These are phyloP conservation scores for Claviceps digitariae DNA, from an alignment of 2,329 filamentous ascomycete species.

Conservation along the genomic window DNA sequence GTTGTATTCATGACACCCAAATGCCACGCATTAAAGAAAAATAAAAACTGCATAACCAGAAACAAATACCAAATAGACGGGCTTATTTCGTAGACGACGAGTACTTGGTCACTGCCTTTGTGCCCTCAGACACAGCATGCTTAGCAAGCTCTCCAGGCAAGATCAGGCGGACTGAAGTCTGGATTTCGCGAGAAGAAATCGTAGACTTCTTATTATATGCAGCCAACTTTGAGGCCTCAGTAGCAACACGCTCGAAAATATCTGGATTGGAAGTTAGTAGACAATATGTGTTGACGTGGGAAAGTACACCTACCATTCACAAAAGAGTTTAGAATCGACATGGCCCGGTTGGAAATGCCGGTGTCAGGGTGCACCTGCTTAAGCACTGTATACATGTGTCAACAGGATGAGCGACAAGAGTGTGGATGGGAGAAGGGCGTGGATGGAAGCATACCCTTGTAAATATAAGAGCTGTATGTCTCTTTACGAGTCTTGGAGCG, in stretches of 20 bases:
- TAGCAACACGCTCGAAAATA: conserved; percentile 98
- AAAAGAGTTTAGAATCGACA: conserved; percentile 99
- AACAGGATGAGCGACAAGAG: too few relatives aligned
- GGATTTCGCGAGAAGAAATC: conserved; percentile 98
- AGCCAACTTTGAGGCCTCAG: conserved; percentile 96
- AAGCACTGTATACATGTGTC: conserved; percentile 56
- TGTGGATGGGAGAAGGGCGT: background rate
- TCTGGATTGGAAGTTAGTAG: conserved; percentile 35
- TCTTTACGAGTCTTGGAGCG: conserved; percentile 99
- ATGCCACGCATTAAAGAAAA: conserved; percentile 33
- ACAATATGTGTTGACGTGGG: too few relatives aligned
- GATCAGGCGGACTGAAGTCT: conserved; percentile 97
- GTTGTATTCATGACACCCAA: conserved; percentile 44
- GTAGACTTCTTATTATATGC: conserved; percentile 99
- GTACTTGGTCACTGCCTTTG: conserved; percentile 99
- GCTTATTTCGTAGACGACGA: conserved; percentile 97
- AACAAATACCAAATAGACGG: conserved; percentile 35
- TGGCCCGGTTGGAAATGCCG: conserved; percentile 99
- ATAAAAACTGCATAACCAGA: conserved; percentile 28
- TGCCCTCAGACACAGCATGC: conserved; percentile 98
- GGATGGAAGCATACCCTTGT: conserved; percentile 64
- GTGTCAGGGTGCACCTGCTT: conserved; percentile 99
- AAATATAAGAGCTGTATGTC: conserved; percentile 99
- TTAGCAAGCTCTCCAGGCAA: conserved; percentile 97
- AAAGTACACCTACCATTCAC: conserved; percentile 65